These are phyloP conservation scores for Irpex lacteus DNA, from an alignment of 1,284 basidiomycete genomes.

Conservation along the genomic window DNA sequence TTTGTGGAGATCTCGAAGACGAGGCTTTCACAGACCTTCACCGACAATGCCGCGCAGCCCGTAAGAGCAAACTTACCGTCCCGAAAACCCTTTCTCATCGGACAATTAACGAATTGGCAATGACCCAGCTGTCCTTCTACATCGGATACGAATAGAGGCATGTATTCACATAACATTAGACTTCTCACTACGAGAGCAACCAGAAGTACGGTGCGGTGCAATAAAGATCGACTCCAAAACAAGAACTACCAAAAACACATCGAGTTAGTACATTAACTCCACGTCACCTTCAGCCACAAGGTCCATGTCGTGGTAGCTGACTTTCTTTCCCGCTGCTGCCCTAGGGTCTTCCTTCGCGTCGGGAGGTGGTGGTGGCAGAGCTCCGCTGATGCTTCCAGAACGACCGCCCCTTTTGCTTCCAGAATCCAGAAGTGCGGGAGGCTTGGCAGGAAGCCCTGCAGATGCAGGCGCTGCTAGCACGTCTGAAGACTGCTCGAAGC, in stretches of 20 bases:
- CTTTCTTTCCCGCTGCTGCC: constrained; percentile 75
- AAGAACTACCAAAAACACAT: constrained; percentile 23
- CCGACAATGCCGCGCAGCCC: not conserved
- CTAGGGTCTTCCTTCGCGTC: constrained; percentile 86
- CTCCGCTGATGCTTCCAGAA: constrained; percentile 40
- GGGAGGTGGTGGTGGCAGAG: constrained; percentile 72
- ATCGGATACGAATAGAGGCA: not conserved
- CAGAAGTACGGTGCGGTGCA: not conserved
- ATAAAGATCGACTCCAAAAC: constrained; percentile 7
- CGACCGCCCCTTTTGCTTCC: constrained; percentile 32
- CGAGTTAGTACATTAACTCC: constrained; percentile 65
- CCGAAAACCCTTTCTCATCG: not conserved
- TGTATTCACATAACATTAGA: not conserved
- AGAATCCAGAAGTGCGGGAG: constrained; percentile 54
- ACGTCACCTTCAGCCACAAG: constrained; percentile 84
- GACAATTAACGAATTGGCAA: not conserved
- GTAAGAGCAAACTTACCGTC: not conserved
- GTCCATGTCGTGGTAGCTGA: constrained; percentile 88
- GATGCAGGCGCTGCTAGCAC: constrained; percentile 50
- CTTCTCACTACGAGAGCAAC: not conserved
- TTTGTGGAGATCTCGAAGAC: not conserved
- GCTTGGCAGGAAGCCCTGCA: constrained; percentile 76
- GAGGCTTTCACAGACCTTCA: not conserved
- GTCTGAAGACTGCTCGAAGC: constrained; percentile 43
- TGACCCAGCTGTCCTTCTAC: too few relatives aligned